phyloP scores from a whole-genome alignment of 2,329 filamentous ascomycete species.

The Chaetomiaceae sp. region DNA sequence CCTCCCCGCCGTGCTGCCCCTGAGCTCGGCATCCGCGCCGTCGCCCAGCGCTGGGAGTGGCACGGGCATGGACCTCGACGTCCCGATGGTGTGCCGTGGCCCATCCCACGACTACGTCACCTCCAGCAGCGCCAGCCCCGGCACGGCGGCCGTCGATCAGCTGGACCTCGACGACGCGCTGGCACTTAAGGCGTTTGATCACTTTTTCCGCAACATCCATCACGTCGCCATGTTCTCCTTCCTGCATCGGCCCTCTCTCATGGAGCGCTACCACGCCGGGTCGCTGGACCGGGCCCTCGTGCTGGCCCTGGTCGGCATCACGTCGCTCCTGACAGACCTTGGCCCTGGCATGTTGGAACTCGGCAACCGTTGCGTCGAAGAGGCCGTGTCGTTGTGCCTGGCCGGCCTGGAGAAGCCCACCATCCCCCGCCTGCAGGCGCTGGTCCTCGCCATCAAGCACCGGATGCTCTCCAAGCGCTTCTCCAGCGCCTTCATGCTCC shows the following conservation, averaged over 20 bases:
- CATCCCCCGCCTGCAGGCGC: slow-evolving; percentile 48
- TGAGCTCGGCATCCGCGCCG: slow-evolving; percentile 4
- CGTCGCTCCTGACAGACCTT: slow-evolving; percentile 51
- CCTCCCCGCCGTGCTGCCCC: slow-evolving; percentile 7
- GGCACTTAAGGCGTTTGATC: slow-evolving; percentile 49
- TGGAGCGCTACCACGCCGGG: slow-evolving; percentile 54
- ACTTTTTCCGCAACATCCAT: slow-evolving; percentile 55
- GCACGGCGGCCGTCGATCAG: slow-evolving; percentile 24
- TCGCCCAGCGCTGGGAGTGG: no score
- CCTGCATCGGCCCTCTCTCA: slow-evolving; percentile 53
- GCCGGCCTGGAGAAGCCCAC: slow-evolving; percentile 51
- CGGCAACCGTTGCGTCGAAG: slow-evolving; percentile 50
- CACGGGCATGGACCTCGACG: slow-evolving; percentile 23
- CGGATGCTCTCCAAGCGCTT: slow-evolving; percentile 42
- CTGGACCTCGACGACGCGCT: slow-evolving; percentile 44
- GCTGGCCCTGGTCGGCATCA: slow-evolving; percentile 52
- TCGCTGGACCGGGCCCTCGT: slow-evolving; percentile 52
- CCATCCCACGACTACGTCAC: slow-evolving; percentile 27
- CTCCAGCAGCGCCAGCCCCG: slow-evolving; percentile 21
- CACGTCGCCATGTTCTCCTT: slow-evolving; percentile 57
- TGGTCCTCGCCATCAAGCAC: slow-evolving; percentile 45
- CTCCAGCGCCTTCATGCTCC: slow-evolving; percentile 45
- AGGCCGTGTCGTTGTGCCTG: slow-evolving; percentile 49
- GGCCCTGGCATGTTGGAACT: slow-evolving; percentile 48
- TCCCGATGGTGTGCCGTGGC: slow-evolving; percentile 12